phyloP scores from a whole-genome alignment of 768 basidiomycete genomes.

The Thelephora aurantiotincta region DNA sequence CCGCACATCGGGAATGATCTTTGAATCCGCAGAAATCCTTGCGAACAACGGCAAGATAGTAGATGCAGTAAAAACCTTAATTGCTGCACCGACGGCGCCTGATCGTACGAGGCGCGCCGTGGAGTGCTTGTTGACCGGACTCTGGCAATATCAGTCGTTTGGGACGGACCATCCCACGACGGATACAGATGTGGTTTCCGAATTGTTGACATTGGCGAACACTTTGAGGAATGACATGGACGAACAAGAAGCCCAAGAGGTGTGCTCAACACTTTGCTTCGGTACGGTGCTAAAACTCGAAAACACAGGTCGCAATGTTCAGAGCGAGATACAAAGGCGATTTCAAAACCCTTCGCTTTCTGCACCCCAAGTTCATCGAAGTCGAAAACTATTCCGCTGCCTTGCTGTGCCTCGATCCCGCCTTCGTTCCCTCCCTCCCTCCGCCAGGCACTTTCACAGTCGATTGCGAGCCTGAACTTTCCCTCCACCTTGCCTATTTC shows the following conservation, averaged over 20 bases:
- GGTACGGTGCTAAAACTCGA: conserved; percentile 9
- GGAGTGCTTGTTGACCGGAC: conserved; percentile 23
- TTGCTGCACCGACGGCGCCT: conserved; percentile 44
- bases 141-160: conserved; percentile 35
- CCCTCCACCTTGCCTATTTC: conserved; percentile 21
- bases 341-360: not conserved
- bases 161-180: conserved; percentile 10
- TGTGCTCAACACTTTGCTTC: conserved; percentile 16
- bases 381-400: conserved; percentile 17
- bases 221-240: conserved; percentile 28
- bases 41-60: conserved; percentile 29
- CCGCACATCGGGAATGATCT: conserved; percentile 22
- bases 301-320: not conserved
- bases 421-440: conserved; percentile 17
- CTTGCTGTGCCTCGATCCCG: conserved; percentile 29
- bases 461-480: conserved; percentile 18
- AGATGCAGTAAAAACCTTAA: conserved; percentile 32
- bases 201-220: conserved; percentile 50
- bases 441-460: conserved; percentile 13
- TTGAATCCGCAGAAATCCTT: conserved; percentile 42
- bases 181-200: conserved; percentile 7
- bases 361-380: not conserved
- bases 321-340: not conserved
- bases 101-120: conserved; percentile 23
- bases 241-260: conserved; percentile 54